phyloP scores from a whole-genome alignment of 1,139 yeast species.

The Meyerozyma carpophila region DNA sequence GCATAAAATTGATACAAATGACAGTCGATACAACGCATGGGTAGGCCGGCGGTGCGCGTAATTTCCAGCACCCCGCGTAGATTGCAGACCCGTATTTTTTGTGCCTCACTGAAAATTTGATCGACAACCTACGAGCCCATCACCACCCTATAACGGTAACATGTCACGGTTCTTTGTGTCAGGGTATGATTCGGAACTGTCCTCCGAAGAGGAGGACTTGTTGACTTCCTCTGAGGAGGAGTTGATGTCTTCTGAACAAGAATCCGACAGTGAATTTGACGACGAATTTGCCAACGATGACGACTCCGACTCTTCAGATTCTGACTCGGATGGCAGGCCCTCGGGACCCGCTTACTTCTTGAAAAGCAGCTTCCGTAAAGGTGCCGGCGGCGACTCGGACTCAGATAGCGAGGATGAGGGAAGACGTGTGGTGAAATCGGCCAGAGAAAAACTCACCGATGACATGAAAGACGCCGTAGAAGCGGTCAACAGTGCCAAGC shows the following conservation, averaged over 20 bases:
- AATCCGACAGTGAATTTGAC: slow-evolving; percentile 41
- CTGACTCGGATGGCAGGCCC: slow-evolving; percentile 38
- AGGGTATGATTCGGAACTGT: slow-evolving; percentile 57
- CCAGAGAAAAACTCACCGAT: slow-evolving; percentile 86
- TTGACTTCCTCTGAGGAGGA: slow-evolving; percentile 70
- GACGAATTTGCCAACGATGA: slow-evolving; percentile 31
- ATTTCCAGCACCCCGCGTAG: slow-evolving; percentile 1
- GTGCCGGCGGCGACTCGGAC: slow-evolving; percentile 49
- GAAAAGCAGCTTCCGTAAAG: slow-evolving; percentile 49
- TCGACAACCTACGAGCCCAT: slow-evolving; percentile 3
- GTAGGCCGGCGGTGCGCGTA: not conserved
- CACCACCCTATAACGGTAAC: slow-evolving; percentile 3
- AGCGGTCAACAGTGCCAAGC: slow-evolving; percentile 64
- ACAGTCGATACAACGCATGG: not conserved
- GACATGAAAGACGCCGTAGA: slow-evolving; percentile 71
- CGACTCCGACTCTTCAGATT: slow-evolving; percentile 37
- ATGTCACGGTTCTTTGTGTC: slow-evolving; percentile 80
- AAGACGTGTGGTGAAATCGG: slow-evolving; percentile 84
- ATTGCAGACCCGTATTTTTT: slow-evolving; percentile 6
- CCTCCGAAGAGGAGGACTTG: slow-evolving; percentile 74
- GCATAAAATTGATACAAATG: too few species aligned
- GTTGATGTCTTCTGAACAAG: slow-evolving; percentile 44
- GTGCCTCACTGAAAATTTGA: slow-evolving; percentile 14
- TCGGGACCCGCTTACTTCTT: slow-evolving; percentile 55
- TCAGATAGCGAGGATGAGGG: slow-evolving; percentile 59